Evolutionary conservation across 2,329 filamentous ascomycete species (phyloP).

Genomic region (Simplicillium aogashimaense): DNA sequence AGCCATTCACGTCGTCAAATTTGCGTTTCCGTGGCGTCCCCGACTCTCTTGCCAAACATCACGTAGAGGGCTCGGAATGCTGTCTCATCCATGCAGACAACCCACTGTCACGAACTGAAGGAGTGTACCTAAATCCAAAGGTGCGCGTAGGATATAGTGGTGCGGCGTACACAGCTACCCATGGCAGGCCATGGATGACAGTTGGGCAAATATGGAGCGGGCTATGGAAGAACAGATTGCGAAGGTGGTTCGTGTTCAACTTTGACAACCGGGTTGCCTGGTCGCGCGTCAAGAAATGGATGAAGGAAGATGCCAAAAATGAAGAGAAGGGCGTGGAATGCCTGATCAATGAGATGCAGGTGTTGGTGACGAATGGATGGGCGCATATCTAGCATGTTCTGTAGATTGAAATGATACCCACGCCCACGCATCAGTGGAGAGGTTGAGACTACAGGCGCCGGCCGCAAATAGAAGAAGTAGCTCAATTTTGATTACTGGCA

Average conservation of each 20-base stretch:
- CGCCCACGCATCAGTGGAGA: no score
- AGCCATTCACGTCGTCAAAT: slow-evolving; percentile 39
- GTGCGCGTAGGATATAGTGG: slow-evolving; percentile 58
- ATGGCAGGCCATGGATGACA: slow-evolving; percentile 36
- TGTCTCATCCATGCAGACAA: slow-evolving; percentile 71
- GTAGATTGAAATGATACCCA: no score
- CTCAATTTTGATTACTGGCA: no score
- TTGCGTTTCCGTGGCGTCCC: slow-evolving; percentile 53
- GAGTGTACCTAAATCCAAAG: slow-evolving; percentile 59
- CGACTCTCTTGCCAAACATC: slow-evolving; percentile 49
- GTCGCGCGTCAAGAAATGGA: slow-evolving; percentile 27
- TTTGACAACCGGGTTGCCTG: slow-evolving; percentile 23
- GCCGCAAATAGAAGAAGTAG: no score
- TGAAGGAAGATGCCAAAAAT: slow-evolving; percentile 21
- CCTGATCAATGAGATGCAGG: slow-evolving; percentile 52
- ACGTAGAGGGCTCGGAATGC: slow-evolving; percentile 71
- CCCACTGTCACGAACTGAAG: slow-evolving; percentile 36
- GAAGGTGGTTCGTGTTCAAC: slow-evolving; percentile 28
- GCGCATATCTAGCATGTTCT: slow-evolving; percentile 33
- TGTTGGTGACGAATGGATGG: slow-evolving; percentile 47
- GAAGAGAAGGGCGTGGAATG: slow-evolving; percentile 39
- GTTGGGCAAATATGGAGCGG: slow-evolving; percentile 38
- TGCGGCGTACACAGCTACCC: slow-evolving; percentile 39
- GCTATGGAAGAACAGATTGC: slow-evolving; percentile 47
- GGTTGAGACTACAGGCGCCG: no score